Conservation (phyloP, 2,329 filamentous ascomycete species). For the Alternaria panax region DNA sequence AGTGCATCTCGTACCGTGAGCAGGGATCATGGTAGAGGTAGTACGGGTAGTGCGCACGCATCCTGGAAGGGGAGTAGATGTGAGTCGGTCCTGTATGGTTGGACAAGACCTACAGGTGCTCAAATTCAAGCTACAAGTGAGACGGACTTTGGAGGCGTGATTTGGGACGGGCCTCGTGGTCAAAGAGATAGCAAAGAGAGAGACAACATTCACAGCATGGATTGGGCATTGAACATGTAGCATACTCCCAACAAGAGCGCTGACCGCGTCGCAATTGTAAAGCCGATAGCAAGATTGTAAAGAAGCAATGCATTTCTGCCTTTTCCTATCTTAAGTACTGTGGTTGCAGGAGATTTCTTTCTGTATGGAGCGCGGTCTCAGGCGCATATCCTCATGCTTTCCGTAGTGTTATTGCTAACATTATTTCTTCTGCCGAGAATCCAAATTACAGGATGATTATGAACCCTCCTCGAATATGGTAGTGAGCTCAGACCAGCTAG, state of each 20-base stretch:
- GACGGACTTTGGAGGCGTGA: background rate
- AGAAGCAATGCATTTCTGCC: conserved; percentile 22
- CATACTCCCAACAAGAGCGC: background rate
- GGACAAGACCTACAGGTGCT: conserved; percentile 7
- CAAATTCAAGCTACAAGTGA: background rate
- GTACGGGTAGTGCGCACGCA: background rate
- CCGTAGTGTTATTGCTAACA: conserved; percentile 11
- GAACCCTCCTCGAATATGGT: conserved; percentile 16
- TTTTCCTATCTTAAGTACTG: conserved; percentile 16
- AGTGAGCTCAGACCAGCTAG: conserved; percentile 39
- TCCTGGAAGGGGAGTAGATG: conserved; percentile 5
- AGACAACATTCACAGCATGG: background rate
- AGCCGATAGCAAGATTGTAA: background rate
- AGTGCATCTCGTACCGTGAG: background rate
- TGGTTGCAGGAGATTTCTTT: conserved; percentile 15
- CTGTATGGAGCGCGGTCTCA: conserved; percentile 10
- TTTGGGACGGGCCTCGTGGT: background rate
- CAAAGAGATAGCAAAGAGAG: background rate
- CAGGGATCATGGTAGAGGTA: background rate
- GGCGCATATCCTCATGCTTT: conserved; percentile 7
- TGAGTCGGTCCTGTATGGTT: conserved; percentile 8
- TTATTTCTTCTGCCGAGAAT: conserved; percentile 16
- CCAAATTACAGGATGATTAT: conserved; percentile 24
- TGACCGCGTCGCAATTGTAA: background rate
- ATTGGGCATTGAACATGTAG: conserved; percentile 3